Evolutionary conservation across 768 basidiomycete species (phyloP).

Genomic region (Amanita exitialis): DNA sequence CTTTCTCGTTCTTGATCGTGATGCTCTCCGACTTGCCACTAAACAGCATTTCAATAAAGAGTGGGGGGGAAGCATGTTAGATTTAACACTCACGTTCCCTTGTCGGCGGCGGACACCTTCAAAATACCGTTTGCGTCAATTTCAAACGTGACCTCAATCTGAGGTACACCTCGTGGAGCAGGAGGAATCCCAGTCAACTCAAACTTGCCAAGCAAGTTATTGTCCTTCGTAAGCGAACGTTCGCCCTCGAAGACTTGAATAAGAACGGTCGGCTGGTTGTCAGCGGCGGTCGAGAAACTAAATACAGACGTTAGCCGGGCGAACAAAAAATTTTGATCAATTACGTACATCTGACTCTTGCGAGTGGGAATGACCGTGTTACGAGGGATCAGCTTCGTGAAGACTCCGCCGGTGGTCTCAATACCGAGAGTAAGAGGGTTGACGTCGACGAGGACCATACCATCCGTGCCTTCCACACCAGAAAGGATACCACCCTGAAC

Average conservation of each 20-base stretch:
- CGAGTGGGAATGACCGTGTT: slow-evolving; percentile 98
- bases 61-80: background rate
- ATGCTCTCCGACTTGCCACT: slow-evolving; percentile 83
- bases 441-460: slow-evolving; percentile 93
- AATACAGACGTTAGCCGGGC: slow-evolving; percentile 14
- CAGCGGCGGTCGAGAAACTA: slow-evolving; percentile 74
- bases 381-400: slow-evolving; percentile 94
- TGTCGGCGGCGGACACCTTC: slow-evolving; percentile 88
- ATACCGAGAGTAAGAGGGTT: slow-evolving; percentile 97
- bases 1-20: slow-evolving; percentile 95
- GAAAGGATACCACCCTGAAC: slow-evolving; percentile 98
- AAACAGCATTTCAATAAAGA: slow-evolving; percentile 1
- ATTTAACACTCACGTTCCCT: slow-evolving; percentile 65
- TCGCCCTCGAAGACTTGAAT: slow-evolving; percentile 99
- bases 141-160: slow-evolving; percentile 95
- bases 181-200: slow-evolving; percentile 90
- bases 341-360: slow-evolving; percentile 81
- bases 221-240: slow-evolving; percentile 95
- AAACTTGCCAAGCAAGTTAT: slow-evolving; percentile 96
- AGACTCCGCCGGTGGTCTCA: slow-evolving; percentile 96
- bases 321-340: background rate
- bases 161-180: slow-evolving; percentile 92
- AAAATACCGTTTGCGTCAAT: slow-evolving; percentile 94
- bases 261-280: slow-evolving; percentile 90
- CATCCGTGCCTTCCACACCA: slow-evolving; percentile 83